These are phyloP conservation scores for Trichoderma koningii DNA, from an alignment of 2,329 filamentous ascomycete species.

Conservation along the genomic window DNA sequence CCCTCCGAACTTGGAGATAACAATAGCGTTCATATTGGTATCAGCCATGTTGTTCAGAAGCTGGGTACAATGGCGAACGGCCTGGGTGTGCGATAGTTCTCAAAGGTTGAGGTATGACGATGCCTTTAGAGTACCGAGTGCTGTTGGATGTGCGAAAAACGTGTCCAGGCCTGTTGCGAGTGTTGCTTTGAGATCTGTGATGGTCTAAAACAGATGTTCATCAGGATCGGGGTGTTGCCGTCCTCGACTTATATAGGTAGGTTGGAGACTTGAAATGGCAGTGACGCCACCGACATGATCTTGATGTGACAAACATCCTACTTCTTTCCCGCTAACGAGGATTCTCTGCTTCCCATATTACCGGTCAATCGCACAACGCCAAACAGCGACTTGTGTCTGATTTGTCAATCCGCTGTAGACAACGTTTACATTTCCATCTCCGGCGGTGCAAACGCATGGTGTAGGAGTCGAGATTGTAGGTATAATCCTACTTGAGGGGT, in stretches of 20 bases:
- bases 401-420: neutral
- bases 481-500: neutral
- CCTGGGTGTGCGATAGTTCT: no score
- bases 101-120: no score
- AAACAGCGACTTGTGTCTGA: neutral
- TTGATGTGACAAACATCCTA: slow-evolving; percentile 5
- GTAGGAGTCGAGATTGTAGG: neutral
- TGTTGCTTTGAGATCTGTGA: no score
- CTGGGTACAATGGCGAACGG: neutral
- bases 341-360: neutral
- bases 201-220: no score
- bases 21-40: slow-evolving; percentile 21
- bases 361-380: neutral
- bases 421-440: neutral
- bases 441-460: neutral
- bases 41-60: neutral
- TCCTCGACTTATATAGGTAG: slow-evolving; percentile 7
- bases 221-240: no score
- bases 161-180: no score
- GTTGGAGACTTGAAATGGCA: neutral
- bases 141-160: no score
- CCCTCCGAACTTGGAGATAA: slow-evolving; percentile 21
- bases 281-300: neutral
- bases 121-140: no score
- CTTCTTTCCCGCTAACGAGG: neutral